phyloP scores from a whole-genome alignment of 805 yeast species.

The Sungouiozyma intestinalis region DNA sequence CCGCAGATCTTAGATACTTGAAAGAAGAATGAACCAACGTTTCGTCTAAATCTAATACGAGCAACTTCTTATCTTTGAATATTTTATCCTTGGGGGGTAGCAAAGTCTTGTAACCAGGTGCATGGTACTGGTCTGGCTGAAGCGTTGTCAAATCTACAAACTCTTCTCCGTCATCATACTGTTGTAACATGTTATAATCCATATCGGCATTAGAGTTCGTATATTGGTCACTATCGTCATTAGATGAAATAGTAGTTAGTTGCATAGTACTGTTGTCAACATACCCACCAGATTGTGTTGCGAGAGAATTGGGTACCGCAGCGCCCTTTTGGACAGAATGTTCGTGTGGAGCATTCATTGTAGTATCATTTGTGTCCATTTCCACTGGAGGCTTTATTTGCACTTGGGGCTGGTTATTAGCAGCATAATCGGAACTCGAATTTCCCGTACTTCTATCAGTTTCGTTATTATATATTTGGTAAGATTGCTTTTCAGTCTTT shows the following conservation, averaged over 20 bases:
- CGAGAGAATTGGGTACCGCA: background rate
- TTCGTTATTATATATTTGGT: slow-evolving; percentile 19
- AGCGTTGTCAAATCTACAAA: slow-evolving; percentile 50
- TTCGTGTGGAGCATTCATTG: background rate
- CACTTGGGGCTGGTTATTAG: slow-evolving; percentile 8
- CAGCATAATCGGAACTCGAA: slow-evolving; percentile 6
- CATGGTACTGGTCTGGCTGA: slow-evolving; percentile 62
- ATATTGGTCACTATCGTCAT: slow-evolving; percentile 1
- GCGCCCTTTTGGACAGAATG: background rate
- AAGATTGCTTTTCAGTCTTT: slow-evolving; percentile 14
- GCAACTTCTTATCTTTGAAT: slow-evolving; percentile 63
- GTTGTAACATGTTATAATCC: slow-evolving; percentile 8
- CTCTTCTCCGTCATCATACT: slow-evolving; percentile 23
- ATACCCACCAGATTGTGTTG: background rate
- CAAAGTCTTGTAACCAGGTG: slow-evolving; percentile 56
- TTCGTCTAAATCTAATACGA: slow-evolving; percentile 88
- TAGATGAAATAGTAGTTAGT: slow-evolving; percentile 1
- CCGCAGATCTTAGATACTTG: slow-evolving; percentile 84
- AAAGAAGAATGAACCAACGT: slow-evolving; percentile 93
- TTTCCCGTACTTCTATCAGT: slow-evolving; percentile 23
- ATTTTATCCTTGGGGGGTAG: slow-evolving; percentile 38
- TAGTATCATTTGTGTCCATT: background rate
- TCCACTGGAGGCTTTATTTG: slow-evolving; percentile 1
- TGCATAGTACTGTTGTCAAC: background rate
- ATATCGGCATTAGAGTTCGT: slow-evolving; percentile 1